Percentiles rank a stretch among this genome's conserved stretches.
Conservation (phyloP, 2,329 filamentous ascomycete species). For the Pyrenophora tritici-repentis region DNA sequence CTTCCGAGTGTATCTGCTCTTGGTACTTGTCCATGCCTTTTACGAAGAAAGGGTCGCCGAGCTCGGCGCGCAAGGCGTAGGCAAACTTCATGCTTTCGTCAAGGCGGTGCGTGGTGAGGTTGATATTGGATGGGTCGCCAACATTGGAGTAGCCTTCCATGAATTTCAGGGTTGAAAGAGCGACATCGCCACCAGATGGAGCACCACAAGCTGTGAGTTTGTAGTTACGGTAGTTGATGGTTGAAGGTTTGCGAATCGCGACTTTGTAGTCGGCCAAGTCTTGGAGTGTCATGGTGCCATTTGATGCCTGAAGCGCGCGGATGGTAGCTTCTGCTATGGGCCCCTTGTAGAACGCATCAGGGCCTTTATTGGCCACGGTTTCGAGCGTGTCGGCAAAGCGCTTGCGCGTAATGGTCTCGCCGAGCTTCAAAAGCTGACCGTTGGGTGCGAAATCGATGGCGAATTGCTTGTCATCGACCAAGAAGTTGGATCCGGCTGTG, state of each 20-base stretch:
- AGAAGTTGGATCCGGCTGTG: conserved; percentile 63
- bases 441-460: conserved; percentile 87
- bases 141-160: conserved; percentile 76
- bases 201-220: conserved; percentile 72
- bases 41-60: conserved; percentile 83
- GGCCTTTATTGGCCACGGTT: conserved; percentile 72
- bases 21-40: conserved; percentile 67
- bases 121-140: conserved; percentile 59
- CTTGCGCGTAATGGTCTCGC: conserved; percentile 78
- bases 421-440: conserved; percentile 71
- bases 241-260: conserved; percentile 65
- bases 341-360: conserved; percentile 75
- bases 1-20: conserved; percentile 65
- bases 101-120: conserved; percentile 79
- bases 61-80: conserved; percentile 74
- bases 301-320: conserved; percentile 65
- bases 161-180: conserved; percentile 77
- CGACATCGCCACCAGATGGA: conserved; percentile 78
- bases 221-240: conserved; percentile 64
- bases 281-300: conserved; percentile 83
- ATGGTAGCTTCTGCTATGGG: conserved; percentile 76
- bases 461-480: conserved; percentile 77
- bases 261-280: conserved; percentile 77
- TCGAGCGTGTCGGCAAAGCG: conserved; percentile 82
- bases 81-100: conserved; percentile 89